Evolutionary conservation across 1,284 basidiomycete species (phyloP).

Genomic region (Phenoliferia sp.): DNA sequence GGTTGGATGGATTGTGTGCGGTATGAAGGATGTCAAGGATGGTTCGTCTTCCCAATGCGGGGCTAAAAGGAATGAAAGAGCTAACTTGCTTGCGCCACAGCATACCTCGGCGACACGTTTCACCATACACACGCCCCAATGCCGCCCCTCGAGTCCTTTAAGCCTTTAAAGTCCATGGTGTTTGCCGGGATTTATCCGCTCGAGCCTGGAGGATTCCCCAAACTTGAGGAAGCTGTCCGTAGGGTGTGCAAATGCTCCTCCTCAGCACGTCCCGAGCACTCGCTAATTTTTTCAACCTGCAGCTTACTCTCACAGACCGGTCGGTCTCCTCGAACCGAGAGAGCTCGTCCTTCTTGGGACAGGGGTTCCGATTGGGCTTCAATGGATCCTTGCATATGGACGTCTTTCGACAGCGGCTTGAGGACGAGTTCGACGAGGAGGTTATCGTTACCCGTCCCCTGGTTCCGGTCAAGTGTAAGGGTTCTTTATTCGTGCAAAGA

Average conservation of each 20-base stretch:
- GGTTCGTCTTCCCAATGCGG: no score
- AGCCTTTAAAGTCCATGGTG: conserved; percentile 92
- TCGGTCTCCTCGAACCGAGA: conserved; percentile 89
- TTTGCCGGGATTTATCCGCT: conserved; percentile 94
- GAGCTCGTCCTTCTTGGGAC: conserved; percentile 87
- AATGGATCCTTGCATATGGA: conserved; percentile 96
- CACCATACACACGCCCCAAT: conserved; percentile 69
- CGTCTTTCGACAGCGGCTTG: conserved; percentile 88
- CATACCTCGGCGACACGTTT: conserved; percentile 90
- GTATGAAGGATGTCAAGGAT: conserved; percentile 98
- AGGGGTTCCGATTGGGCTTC: conserved; percentile 92
- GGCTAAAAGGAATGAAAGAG: no score
- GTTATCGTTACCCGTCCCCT: conserved; percentile 69
- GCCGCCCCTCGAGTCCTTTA: conserved; percentile 81
- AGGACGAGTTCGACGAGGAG: conserved; percentile 79
- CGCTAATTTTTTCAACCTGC: conserved; percentile 10
- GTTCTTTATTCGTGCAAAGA: no score
- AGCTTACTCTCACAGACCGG: conserved; percentile 81
- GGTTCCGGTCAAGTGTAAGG: conserved; percentile 79
- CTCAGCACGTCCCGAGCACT: neutral
- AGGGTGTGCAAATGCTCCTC: conserved; percentile 50
- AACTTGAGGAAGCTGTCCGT: conserved; percentile 93
- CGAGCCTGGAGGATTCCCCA: conserved; percentile 83
- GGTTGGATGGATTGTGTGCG: conserved; percentile 54
- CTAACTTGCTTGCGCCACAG: conserved; percentile 46